Percentiles rank a stretch among this genome's conserved stretches.
phyloP scores from a whole-genome alignment of 495 filamentous ascomycete species.

The Penicillium tannophilum region DNA sequence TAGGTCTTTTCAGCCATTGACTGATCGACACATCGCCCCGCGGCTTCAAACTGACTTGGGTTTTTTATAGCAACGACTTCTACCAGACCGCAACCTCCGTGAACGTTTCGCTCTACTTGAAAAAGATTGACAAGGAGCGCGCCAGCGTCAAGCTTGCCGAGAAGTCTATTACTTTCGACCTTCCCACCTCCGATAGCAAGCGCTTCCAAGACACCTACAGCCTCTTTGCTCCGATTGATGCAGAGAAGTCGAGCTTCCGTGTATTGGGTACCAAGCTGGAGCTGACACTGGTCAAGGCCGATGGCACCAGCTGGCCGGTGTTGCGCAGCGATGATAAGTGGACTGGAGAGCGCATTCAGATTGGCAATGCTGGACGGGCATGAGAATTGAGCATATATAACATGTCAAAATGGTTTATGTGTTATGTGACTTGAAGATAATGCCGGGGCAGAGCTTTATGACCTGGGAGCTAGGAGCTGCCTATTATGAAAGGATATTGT shows the following conservation, averaged over 20 bases:
- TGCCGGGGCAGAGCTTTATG: conserved; percentile 1
- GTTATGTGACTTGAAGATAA: conserved; percentile 11
- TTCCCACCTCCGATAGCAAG: conserved; percentile 83
- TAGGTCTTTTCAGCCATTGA: conserved; percentile 36
- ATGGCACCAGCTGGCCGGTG: conserved; percentile 87
- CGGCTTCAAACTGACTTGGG: background rate
- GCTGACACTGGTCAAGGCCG: conserved; percentile 77
- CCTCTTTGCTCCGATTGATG: conserved; percentile 75
- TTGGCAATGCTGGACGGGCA: conserved; percentile 73
- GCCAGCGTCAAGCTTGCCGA: conserved; percentile 69
- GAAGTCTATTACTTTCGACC: conserved; percentile 67
- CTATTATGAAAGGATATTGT: conserved; percentile 2
- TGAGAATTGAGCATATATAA: conserved; percentile 33
- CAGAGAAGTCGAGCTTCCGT: conserved; percentile 72
- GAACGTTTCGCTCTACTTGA: conserved; percentile 91
- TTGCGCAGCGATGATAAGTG: conserved; percentile 78
- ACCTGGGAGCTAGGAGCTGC: conserved; percentile 10
- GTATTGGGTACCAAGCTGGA: conserved; percentile 97
- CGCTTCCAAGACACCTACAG: conserved; percentile 73
- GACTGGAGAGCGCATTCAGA: conserved; percentile 79
- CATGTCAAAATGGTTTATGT: conserved; percentile 5
- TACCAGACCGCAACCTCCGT: conserved; percentile 88
- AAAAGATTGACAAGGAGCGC: conserved; percentile 87
- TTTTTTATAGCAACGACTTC: conserved; percentile 71
- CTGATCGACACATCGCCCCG: background rate